A percentile compares a stretch with the other conserved stretches of the same genome.
Conservation (phyloP, 257 asterid species). For the Solanum chiquidenum region DNA sequence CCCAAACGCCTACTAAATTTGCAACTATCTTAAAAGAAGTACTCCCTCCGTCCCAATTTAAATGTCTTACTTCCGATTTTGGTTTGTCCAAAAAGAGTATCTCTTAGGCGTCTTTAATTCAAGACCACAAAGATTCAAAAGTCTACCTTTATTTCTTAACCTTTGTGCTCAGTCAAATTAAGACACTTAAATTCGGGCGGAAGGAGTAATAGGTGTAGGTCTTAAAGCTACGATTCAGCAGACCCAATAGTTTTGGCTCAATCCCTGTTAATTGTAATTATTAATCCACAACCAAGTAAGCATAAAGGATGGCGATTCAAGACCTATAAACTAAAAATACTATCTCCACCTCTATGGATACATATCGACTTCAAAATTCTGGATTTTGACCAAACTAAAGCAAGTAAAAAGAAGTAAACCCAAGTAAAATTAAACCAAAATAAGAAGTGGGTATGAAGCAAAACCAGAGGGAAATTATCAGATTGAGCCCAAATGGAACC, state of each 20-base stretch:
- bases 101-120: background rate
- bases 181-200: background rate
- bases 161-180: background rate
- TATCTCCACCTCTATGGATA: background rate
- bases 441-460: background rate
- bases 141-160: background rate
- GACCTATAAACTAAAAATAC: background rate
- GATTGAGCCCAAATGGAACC: conserved; percentile 25
- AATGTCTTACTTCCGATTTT: background rate
- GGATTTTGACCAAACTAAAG: background rate
- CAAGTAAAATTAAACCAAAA: background rate
- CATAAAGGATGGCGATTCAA: background rate
- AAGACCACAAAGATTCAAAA: background rate
- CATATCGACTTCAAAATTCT: background rate
- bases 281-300: background rate
- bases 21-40: background rate
- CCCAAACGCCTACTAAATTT: background rate
- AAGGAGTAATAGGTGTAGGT: background rate
- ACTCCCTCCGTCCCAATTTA: background rate
- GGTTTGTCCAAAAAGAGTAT: background rate
- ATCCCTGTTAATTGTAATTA: background rate
- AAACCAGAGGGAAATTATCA: conserved; percentile 21
- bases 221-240: background rate
- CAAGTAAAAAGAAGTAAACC: background rate
- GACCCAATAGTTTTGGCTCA: background rate